Evolutionary conservation across 805 yeast species (phyloP), one percentile per base, ranked within the genome.

Genomic region (Candida parachauliodes): DNA sequence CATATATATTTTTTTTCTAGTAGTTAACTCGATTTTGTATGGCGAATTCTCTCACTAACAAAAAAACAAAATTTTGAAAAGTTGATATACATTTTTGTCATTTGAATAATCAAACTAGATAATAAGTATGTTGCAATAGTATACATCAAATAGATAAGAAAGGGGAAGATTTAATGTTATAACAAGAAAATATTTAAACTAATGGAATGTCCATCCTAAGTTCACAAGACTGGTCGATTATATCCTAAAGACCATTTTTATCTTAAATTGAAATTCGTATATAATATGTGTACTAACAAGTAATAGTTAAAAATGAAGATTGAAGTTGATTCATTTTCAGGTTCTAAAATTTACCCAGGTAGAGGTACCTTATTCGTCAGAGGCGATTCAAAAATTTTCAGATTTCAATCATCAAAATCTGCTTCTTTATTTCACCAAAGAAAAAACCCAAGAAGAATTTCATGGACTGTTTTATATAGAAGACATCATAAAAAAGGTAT

Each of bases 401-500:
- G 99, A 83, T 93, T 93, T 93, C 94, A 85, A 74, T 81, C 86
- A 72, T 85, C 97, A 59, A 93, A 93, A 78, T 81, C 95, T 68
- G 91, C 95, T 63, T 88, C 98, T 69, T 83, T 93, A 66, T 93
- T 93, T 93, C 81, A 83, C 68, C 99, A 93, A 81, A 88, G 97
- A 84, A 93, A 93, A 95, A 93, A 93, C 89, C 99, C 99, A 78
- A 89, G 99, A 83, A 86, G 96, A 83, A 82, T 93, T 70, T 82
- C 98, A 53, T 93, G 99, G 99, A 93, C 99, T 57, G 97, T 91
- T 65, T 81, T 93, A 64, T 93, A 78, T 91, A 91, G 99, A 83
- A 87, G 95, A 78, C 96, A 91, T 79, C 98, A 93, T 95, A 88
- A 88, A 85, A 93, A 93, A 80, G 99, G 99, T 79, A 81, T 91